These are phyloP conservation scores for Pisolithus microcarpus DNA, from an alignment of 768 basidiomycete species.

Conservation along the genomic window DNA sequence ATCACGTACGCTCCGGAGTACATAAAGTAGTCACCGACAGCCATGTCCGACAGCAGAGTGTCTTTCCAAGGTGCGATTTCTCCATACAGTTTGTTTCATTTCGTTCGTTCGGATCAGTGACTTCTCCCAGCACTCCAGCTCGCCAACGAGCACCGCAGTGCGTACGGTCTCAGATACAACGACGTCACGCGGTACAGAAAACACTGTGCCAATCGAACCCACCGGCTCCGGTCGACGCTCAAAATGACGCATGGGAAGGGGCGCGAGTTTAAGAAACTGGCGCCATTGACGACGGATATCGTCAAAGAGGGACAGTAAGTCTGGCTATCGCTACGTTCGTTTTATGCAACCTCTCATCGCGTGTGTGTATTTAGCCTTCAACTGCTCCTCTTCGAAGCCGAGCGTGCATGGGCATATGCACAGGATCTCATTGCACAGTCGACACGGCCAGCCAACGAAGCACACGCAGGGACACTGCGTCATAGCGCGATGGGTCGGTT, in stretches of 20 bases:
- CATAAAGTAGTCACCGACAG: no score
- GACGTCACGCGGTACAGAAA: slow-evolving; percentile 89
- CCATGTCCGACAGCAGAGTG: slow-evolving; percentile 22
- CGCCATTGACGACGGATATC: slow-evolving; percentile 56
- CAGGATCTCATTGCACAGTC: slow-evolving; percentile 63
- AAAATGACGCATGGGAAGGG: slow-evolving; percentile 87
- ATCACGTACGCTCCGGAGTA: no score
- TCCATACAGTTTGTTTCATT: not conserved
- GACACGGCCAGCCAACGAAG: slow-evolving; percentile 43
- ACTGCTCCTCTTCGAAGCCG: slow-evolving; percentile 81
- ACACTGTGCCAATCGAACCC: slow-evolving; percentile 87
- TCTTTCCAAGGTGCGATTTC: slow-evolving; percentile 35
- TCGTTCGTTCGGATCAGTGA: not conserved
- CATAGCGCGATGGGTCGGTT: slow-evolving; percentile 75
- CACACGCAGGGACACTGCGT: slow-evolving; percentile 50
- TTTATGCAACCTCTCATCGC: slow-evolving; percentile 5
- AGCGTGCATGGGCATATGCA: slow-evolving; percentile 87
- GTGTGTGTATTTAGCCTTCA: slow-evolving; percentile 48
- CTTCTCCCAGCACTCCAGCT: slow-evolving; percentile 63
- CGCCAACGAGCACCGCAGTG: slow-evolving; percentile 81
- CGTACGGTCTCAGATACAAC: slow-evolving; percentile 87
- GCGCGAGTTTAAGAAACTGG: slow-evolving; percentile 81
- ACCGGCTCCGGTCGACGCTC: slow-evolving; percentile 75
- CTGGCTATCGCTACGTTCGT: not conserved
- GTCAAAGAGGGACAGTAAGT: slow-evolving; percentile 83